These are phyloP conservation scores for Solanum etuberosum DNA, from an alignment of 257 asterid species.

Conservation along the genomic window DNA sequence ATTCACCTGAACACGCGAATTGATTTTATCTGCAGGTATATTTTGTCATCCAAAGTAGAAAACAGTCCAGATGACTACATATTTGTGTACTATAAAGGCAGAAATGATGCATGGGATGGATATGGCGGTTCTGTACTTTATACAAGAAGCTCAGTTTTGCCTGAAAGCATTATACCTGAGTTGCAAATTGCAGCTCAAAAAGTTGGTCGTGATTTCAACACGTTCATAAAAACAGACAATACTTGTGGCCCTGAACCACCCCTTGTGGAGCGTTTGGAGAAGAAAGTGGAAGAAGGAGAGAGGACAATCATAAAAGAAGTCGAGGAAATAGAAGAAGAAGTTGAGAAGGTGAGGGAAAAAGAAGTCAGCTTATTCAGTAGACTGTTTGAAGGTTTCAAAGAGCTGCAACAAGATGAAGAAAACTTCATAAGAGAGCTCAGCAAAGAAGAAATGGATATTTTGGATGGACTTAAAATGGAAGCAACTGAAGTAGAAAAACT, in stretches of 20 bases:
- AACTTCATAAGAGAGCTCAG: conserved; percentile 56
- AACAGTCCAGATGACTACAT: conserved; percentile 71
- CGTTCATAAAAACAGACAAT: conserved; percentile 61
- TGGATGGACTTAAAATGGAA: conserved; percentile 68
- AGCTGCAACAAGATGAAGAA: conserved; percentile 55
- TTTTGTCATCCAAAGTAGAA: conserved; percentile 65
- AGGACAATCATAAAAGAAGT: conserved; percentile 70
- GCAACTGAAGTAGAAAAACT: conserved; percentile 77
- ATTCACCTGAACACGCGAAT: not conserved
- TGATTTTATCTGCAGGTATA: conserved; percentile 47
- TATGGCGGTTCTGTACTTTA: conserved; percentile 90
- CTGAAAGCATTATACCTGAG: conserved; percentile 70
- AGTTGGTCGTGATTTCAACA: conserved; percentile 65
- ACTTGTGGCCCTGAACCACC: conserved; percentile 95
- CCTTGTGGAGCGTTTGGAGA: conserved; percentile 78
- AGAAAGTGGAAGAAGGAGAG: conserved; percentile 91
- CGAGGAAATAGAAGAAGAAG: conserved; percentile 65
- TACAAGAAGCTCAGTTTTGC: conserved; percentile 72
- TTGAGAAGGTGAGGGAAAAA: conserved; percentile 49
- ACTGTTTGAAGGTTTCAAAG: conserved; percentile 65
- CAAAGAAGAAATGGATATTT: conserved; percentile 78
- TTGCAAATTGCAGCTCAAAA: conserved; percentile 57
- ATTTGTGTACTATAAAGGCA: conserved; percentile 76
- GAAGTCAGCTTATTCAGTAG: conserved; percentile 48
- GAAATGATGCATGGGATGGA: conserved; percentile 98